phyloP scores from a whole-genome alignment of 768 basidiomycete species.

The Plicaturopsis crispa region DNA sequence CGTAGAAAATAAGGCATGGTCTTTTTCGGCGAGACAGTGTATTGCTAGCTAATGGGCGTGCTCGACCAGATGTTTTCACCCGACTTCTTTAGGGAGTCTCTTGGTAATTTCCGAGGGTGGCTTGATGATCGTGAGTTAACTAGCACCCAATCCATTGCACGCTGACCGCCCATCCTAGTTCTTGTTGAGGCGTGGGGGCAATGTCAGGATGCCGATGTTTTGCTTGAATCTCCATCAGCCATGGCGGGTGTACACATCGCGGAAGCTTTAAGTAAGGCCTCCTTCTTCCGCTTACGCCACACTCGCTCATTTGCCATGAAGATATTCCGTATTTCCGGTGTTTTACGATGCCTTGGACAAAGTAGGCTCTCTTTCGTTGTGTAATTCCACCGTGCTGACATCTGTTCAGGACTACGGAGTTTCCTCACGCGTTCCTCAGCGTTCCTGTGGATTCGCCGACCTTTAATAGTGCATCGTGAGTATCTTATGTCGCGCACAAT shows the following conservation, averaged over 20 bases:
- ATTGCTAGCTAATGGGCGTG: slow-evolving; percentile 30
- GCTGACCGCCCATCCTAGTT: slow-evolving; percentile 26
- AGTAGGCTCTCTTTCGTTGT: slow-evolving; percentile 23
- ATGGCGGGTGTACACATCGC: slow-evolving; percentile 72
- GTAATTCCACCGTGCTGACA: not conserved
- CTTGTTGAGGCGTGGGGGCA: slow-evolving; percentile 54
- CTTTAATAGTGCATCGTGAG: slow-evolving; percentile 54
- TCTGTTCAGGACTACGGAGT: slow-evolving; percentile 39
- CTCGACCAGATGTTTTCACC: slow-evolving; percentile 57
- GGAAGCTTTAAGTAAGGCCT: slow-evolving; percentile 47
- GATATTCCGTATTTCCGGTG: slow-evolving; percentile 61
- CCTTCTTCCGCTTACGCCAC: not conserved
- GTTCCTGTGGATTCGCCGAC: slow-evolving; percentile 57
- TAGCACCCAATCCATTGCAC: not conserved
- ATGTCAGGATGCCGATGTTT: slow-evolving; percentile 57
- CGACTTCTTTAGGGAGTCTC: slow-evolving; percentile 59
- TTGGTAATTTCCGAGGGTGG: slow-evolving; percentile 57
- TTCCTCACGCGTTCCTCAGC: slow-evolving; percentile 58
- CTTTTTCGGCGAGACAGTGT: not conserved
- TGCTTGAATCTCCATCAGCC: slow-evolving; percentile 60
- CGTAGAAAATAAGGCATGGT: slow-evolving; percentile 34
- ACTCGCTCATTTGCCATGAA: slow-evolving; percentile 6
- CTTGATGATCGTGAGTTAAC: slow-evolving; percentile 48
- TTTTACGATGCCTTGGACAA: slow-evolving; percentile 59
- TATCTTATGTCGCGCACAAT: slow-evolving; percentile 3